phyloP scores from a whole-genome alignment of 1,284 basidiomycete species.

The Ustilago nuda region DNA sequence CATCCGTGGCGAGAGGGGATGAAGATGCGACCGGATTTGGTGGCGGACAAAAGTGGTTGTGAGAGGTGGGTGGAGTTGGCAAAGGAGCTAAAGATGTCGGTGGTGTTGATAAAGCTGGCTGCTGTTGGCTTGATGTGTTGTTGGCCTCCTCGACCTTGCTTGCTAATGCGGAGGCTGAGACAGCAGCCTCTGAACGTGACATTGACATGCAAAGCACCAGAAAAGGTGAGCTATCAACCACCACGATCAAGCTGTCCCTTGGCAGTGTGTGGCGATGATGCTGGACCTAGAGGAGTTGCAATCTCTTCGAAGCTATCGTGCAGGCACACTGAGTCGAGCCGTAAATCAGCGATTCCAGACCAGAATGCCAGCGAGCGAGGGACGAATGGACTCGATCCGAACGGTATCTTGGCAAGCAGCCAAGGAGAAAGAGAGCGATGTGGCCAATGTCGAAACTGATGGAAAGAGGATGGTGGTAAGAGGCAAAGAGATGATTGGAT shows the following conservation, averaged over 20 bases:
- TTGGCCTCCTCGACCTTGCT: neutral
- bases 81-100: conserved; percentile 23
- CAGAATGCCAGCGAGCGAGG: too few species aligned
- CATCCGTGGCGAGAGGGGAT: conserved; percentile 26
- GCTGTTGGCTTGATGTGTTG: conserved; percentile 8
- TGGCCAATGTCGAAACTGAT: conserved; percentile 1
- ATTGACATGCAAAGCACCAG: conserved; percentile 3
- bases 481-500: conserved; percentile 6
- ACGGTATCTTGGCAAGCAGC: too few species aligned
- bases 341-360: too few species aligned
- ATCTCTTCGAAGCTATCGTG: too few species aligned
- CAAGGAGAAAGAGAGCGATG: neutral
- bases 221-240: neutral
- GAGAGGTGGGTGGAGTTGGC: conserved; percentile 58
- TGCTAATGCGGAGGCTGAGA: conserved; percentile 3
- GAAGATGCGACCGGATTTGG: conserved; percentile 40
- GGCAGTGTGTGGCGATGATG: neutral
- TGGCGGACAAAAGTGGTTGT: conserved; percentile 48
- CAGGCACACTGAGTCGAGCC: too few species aligned
- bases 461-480: neutral
- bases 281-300: too few species aligned
- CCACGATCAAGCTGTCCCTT: neutral
- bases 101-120: conserved; percentile 28
- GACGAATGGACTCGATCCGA: too few species aligned
- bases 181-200: conserved; percentile 14